Evolutionary conservation across 441 rosid genomes (phyloP).

Genomic region (Rhodomyrtus psidioides): DNA sequence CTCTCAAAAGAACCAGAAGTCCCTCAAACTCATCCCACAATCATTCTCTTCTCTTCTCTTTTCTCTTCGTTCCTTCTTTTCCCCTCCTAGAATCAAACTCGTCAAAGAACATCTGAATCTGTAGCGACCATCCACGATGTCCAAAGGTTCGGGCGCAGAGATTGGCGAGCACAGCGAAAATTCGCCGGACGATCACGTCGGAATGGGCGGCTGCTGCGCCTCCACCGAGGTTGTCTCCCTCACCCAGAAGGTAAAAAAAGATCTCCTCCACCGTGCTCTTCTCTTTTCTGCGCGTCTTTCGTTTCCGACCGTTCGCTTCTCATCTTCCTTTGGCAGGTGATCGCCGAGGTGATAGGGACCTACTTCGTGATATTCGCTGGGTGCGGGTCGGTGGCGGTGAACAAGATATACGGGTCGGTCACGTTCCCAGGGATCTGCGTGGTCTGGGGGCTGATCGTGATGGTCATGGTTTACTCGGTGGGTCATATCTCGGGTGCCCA

Average conservation of each 20-base stretch:
- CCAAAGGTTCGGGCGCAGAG: background rate
- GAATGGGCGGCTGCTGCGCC: background rate
- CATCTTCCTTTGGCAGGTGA: constrained; percentile 1
- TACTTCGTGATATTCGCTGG: constrained; percentile 29
- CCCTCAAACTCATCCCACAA: background rate
- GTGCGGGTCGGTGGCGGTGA: constrained; percentile 25
- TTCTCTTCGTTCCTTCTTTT: background rate
- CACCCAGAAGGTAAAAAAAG: constrained; percentile 15
- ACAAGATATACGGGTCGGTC: constrained; percentile 12
- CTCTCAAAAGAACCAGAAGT: background rate
- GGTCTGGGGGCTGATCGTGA: constrained; percentile 25
- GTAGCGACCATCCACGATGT: background rate
- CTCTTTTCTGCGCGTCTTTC: background rate
- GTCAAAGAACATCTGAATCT: background rate
- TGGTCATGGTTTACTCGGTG: constrained; percentile 29
- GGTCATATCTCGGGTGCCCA: constrained; percentile 35
- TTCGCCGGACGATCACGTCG: background rate
- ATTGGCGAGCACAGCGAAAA: background rate
- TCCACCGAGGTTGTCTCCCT: constrained; percentile 11
- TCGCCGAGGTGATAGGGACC: constrained; percentile 28
- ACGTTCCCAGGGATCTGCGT: constrained; percentile 24
- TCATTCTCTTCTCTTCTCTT: background rate
- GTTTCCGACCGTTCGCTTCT: background rate
- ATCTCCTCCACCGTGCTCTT: background rate
- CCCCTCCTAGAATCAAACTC: background rate